These are phyloP conservation scores for Colletotrichum camelliae DNA, from an alignment of 2,329 filamentous ascomycete species.

Conservation along the genomic window DNA sequence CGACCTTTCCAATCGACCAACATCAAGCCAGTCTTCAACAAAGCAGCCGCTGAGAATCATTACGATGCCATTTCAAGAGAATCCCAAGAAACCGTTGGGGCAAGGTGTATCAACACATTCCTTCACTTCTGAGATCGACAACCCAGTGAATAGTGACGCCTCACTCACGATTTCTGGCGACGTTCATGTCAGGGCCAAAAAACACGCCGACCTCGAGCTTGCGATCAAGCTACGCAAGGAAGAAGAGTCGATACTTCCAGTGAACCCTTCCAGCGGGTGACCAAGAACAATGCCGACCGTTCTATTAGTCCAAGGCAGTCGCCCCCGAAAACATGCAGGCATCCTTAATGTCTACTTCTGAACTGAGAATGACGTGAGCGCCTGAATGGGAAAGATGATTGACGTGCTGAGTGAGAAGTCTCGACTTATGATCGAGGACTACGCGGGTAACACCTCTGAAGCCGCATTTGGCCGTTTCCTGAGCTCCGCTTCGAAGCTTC, in stretches of 20 bases:
- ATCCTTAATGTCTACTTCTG: neutral
- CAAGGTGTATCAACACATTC: neutral
- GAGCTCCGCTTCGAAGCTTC: neutral
- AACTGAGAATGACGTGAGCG: neutral
- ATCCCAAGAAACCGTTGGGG: neutral
- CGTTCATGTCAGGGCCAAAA: neutral
- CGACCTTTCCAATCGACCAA: neutral
- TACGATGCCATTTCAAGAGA: neutral
- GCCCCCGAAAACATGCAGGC: neutral
- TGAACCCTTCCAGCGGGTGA: neutral
- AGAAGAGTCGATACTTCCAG: neutral
- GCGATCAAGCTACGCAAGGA: neutral
- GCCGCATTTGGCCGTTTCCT: neutral
- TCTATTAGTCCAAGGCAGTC: neutral
- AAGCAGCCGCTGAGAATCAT: neutral
- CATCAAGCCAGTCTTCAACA: neutral
- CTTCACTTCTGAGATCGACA: neutral
- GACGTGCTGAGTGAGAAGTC: neutral
- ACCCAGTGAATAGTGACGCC: neutral
- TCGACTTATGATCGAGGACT: neutral
- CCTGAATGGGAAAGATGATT: neutral
- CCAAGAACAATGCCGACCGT: neutral
- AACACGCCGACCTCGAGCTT: neutral
- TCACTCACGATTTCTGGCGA: neutral
- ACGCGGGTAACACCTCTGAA: neutral